A percentile compares a stretch with the other conserved stretches of the same genome.
These are phyloP conservation scores for Plasmodium gonderi DNA, from an alignment of 169 alveolate genomes.

Conservation along the genomic window DNA sequence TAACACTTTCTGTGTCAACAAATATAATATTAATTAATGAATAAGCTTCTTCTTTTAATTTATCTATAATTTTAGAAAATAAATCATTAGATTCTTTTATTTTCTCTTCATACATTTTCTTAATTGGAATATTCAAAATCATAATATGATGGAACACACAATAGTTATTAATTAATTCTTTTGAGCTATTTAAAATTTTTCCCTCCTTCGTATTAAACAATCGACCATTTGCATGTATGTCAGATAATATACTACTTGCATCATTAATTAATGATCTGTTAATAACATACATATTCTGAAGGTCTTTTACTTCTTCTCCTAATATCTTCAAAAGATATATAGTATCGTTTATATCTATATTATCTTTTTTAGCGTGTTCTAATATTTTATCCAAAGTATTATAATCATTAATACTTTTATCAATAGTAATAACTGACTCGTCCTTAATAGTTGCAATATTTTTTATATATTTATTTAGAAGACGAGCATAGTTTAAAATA, in stretches of 20 bases:
- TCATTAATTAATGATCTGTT: slow-evolving; percentile 13
- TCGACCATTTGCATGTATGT: background rate
- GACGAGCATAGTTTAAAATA: background rate
- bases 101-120: slow-evolving; percentile 3
- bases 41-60: slow-evolving; percentile 6
- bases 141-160: background rate
- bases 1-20: background rate
- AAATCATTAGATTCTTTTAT: background rate
- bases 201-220: slow-evolving; percentile 18
- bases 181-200: background rate
- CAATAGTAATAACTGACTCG: background rate
- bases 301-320: slow-evolving; percentile 11
- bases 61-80: background rate
- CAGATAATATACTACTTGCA: background rate
- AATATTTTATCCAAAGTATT: background rate
- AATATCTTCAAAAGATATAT: slow-evolving; percentile 3
- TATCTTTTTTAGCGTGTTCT: background rate
- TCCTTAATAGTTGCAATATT: background rate
- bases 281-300: background rate
- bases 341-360: slow-evolving; percentile 4
- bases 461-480: slow-evolving; percentile 9
- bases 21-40: background rate
- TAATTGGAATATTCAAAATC: slow-evolving; percentile 24
- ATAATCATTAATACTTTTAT: slow-evolving; percentile 11
- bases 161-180: background rate